A percentile compares a stretch with the other conserved stretches of the same genome.
phyloP scores from a whole-genome alignment of 306 rosid species.

The Rosa rugosa region DNA sequence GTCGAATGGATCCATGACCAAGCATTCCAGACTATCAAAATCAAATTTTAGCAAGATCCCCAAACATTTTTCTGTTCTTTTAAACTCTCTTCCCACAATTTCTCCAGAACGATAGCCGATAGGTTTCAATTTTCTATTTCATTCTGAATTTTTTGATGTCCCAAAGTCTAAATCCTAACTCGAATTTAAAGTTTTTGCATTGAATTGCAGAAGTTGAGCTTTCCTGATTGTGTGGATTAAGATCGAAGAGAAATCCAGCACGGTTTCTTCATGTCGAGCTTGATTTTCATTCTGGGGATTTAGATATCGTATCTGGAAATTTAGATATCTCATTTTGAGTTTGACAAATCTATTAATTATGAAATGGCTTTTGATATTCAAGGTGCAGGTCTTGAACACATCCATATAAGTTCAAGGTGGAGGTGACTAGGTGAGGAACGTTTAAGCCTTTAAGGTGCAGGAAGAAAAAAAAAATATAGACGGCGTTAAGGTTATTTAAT shows the following conservation, averaged over 20 bases:
- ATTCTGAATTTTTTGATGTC: neutral
- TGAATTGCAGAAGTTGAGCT: conserved; percentile 36
- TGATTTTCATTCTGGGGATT: conserved; percentile 49
- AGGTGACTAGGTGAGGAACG: too few relatives aligned
- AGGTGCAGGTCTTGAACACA: too few relatives aligned
- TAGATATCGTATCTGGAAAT: too few relatives aligned
- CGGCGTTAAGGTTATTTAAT: too few relatives aligned
- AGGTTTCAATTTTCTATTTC: neutral
- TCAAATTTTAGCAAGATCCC: conserved; percentile 5
- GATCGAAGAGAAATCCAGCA: conserved; percentile 45
- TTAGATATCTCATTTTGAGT: too few relatives aligned
- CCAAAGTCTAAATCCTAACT: neutral
- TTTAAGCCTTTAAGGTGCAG: too few relatives aligned
- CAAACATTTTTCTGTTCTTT: neutral
- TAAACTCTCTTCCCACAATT: neutral
- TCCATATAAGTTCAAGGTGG: too few relatives aligned
- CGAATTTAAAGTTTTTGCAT: neutral
- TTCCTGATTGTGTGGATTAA: conserved; percentile 33
- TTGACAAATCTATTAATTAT: too few relatives aligned
- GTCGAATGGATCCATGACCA: neutral
- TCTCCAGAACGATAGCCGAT: conserved; percentile 15
- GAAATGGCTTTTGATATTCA: too few relatives aligned
- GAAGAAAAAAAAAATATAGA: too few relatives aligned
- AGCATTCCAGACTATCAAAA: neutral
- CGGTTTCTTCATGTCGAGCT: conserved; percentile 79